Evolutionary conservation across 2,329 filamentous ascomycete species (phyloP).

Genomic region (Xylaria polymorpha): DNA sequence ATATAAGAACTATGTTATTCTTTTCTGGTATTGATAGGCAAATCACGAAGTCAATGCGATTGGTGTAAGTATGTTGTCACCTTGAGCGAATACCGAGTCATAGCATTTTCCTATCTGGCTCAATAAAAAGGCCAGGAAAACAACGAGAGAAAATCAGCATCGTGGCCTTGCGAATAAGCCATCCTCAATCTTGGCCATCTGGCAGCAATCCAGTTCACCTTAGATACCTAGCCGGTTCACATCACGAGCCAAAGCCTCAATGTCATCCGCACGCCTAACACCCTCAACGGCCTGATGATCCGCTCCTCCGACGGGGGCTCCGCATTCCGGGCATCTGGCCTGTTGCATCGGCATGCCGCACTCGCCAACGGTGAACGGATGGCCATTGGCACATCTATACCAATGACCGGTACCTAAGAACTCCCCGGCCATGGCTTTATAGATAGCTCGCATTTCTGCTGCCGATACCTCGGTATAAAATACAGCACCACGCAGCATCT

Average conservation of each 20-base stretch:
- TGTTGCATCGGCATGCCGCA: slow-evolving; percentile 74
- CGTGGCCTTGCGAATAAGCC: neutral
- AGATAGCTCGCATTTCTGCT: slow-evolving; percentile 63
- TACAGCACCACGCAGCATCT: slow-evolving; percentile 58
- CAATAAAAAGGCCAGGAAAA: neutral
- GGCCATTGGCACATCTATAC: slow-evolving; percentile 68
- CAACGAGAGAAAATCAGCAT: neutral
- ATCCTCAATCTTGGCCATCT: neutral
- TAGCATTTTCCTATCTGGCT: neutral
- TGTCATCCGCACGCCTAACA: slow-evolving; percentile 60
- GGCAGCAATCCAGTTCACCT: neutral
- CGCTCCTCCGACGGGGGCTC: slow-evolving; percentile 65
- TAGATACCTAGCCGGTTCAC: slow-evolving; percentile 21
- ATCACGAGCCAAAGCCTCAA: slow-evolving; percentile 54
- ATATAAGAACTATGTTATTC: too few relatives aligned
- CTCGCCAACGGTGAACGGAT: slow-evolving; percentile 73
- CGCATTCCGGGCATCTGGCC: slow-evolving; percentile 72
- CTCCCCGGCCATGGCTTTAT: slow-evolving; percentile 63
- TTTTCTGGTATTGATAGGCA: too few relatives aligned
- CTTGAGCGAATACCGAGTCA: too few relatives aligned
- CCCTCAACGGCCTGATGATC: slow-evolving; percentile 63
- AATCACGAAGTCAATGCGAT: too few relatives aligned
- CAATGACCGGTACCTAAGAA: slow-evolving; percentile 68
- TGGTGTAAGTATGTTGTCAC: too few relatives aligned
- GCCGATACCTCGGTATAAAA: slow-evolving; percentile 63